Conservation (phyloP, 257 asterid species). For the Jasminum sambac region DNA sequence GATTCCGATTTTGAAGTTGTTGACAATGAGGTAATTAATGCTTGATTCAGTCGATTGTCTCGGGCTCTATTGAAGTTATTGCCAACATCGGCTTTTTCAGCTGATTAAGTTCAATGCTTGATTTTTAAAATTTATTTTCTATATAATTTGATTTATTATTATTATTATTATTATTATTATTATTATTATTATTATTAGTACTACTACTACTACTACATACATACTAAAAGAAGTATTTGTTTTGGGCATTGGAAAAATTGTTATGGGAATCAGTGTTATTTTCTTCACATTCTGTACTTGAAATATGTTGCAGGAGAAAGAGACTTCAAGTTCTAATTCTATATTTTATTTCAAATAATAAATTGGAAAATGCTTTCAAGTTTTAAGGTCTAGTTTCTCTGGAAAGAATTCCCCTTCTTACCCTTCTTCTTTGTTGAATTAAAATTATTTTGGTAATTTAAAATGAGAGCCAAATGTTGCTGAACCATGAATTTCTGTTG, state of each 20-base stretch:
- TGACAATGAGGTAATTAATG: slow-evolving; percentile 31
- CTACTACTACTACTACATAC: too few species aligned
- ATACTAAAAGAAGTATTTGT: not conserved
- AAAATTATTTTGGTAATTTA: not conserved
- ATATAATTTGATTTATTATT: too few species aligned
- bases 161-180: too few species aligned
- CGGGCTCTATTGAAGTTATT: not conserved
- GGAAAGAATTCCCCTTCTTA: not conserved
- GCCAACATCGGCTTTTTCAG: too few species aligned
- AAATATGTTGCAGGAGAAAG: not conserved
- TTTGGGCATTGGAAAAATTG: not conserved
- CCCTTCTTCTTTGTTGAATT: not conserved
- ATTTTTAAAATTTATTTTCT: not conserved
- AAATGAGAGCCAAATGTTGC: slow-evolving; percentile 1
- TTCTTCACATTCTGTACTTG: not conserved
- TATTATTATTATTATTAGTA: too few species aligned
- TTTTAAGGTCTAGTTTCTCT: not conserved
- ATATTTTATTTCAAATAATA: not conserved
- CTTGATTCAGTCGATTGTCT: not conserved
- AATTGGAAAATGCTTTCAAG: slow-evolving; percentile 6
- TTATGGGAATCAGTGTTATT: not conserved
- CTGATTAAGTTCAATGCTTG: not conserved
- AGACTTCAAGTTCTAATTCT: not conserved
- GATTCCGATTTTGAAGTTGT: slow-evolving; percentile 30
- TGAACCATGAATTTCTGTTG: slow-evolving; percentile 3